These are phyloP conservation scores for Gracilaria domingensis DNA, from an alignment of 23 red algal genomes.

Conservation along the genomic window DNA sequence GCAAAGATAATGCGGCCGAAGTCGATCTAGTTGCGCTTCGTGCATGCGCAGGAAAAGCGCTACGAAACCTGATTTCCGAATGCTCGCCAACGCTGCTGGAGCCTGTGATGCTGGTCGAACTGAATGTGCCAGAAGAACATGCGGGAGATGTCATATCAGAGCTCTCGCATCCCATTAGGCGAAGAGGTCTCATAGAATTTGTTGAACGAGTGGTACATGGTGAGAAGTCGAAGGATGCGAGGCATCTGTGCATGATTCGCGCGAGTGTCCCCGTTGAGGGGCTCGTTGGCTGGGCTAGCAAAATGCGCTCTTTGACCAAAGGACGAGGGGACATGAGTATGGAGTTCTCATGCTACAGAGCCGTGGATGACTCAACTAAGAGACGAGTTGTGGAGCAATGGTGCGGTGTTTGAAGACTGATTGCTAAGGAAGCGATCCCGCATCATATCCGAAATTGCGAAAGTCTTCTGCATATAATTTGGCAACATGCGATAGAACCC, in stretches of 20 bases:
- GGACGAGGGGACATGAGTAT: slow-evolving; percentile 60
- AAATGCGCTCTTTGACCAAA: slow-evolving; percentile 77
- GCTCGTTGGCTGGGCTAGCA: slow-evolving; percentile 80
- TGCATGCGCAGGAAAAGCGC: slow-evolving; percentile 71
- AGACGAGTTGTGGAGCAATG: slow-evolving; percentile 24
- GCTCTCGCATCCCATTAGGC: slow-evolving; percentile 60
- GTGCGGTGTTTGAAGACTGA: slow-evolving; percentile 3
- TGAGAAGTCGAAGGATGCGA: slow-evolving; percentile 3
- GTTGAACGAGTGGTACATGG: slow-evolving; percentile 37
- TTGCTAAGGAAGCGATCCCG: not conserved
- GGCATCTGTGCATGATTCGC: slow-evolving; percentile 30
- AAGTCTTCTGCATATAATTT: slow-evolving; percentile 29
- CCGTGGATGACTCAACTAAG: slow-evolving; percentile 40
- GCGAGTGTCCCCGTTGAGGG: slow-evolving; percentile 87
- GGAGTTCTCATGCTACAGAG: slow-evolving; percentile 45
- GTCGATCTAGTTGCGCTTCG: slow-evolving; percentile 49
- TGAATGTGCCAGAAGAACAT: slow-evolving; percentile 43
- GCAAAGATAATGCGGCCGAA: slow-evolving; percentile 3
- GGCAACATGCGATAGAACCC: not conserved
- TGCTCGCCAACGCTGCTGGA: slow-evolving; percentile 51
- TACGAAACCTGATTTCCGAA: slow-evolving; percentile 45
- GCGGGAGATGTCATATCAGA: slow-evolving; percentile 73
- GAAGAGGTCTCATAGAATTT: slow-evolving; percentile 76
- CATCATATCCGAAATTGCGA: slow-evolving; percentile 3
- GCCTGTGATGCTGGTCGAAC: slow-evolving; percentile 73